Percentiles rank a stretch among this genome's conserved stretches.
Conservation (phyloP, 441 rosid species). For the Erysimum cheiri region DNA sequence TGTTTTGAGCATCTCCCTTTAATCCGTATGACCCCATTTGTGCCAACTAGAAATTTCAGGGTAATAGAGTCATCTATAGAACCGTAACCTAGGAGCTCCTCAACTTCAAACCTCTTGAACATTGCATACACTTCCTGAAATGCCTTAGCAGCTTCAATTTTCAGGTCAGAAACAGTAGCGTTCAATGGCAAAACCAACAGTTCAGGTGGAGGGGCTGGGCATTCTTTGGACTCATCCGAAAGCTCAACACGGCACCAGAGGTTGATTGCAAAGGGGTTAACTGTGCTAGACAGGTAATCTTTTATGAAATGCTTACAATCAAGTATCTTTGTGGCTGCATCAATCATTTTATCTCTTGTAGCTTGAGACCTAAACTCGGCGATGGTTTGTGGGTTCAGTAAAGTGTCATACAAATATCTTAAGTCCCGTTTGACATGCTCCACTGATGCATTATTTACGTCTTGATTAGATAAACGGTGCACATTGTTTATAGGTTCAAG, state of each 20-base stretch:
- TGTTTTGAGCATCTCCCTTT: conserved; percentile 60
- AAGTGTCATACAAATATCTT: conserved; percentile 54
- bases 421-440: conserved; percentile 61
- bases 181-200: conserved; percentile 53
- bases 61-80: conserved; percentile 53
- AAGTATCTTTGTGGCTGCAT: conserved; percentile 62
- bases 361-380: conserved; percentile 45
- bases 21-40: conserved; percentile 47
- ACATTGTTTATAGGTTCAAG: conserved; percentile 46
- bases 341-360: conserved; percentile 47
- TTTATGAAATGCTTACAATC: conserved; percentile 81
- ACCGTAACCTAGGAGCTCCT: conserved; percentile 57
- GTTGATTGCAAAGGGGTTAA: conserved; percentile 45
- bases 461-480: conserved; percentile 38
- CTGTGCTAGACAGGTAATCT: conserved; percentile 46
- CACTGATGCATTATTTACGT: conserved; percentile 44
- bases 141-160: conserved; percentile 55
- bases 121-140: conserved; percentile 74
- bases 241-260: conserved; percentile 63
- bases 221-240: conserved; percentile 57
- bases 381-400: conserved; percentile 57
- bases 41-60: conserved; percentile 56
- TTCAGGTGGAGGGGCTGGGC: conserved; percentile 62
- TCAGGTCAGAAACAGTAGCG: conserved; percentile 64
- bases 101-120: conserved; percentile 62